Evolutionary conservation across 768 basidiomycete species (phyloP).

Genomic region (Epithele typhae): DNA sequence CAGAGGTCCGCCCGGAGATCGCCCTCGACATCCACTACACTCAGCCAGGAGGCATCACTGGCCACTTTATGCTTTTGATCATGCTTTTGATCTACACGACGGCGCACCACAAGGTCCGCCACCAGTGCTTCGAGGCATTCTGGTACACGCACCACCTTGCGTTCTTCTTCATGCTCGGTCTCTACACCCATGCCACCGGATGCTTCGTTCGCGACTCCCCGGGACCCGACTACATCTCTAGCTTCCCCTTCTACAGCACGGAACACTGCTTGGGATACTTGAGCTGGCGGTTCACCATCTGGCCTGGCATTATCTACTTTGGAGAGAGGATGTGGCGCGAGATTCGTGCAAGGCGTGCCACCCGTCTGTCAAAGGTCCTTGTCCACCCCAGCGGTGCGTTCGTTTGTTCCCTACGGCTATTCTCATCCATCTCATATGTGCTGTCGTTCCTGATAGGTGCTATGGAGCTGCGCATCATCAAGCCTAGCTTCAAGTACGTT

Average conservation of each 20-base stretch:
- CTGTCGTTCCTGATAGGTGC: constrained; percentile 58
- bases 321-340: constrained; percentile 83
- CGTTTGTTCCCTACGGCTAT: background rate
- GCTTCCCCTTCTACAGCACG: constrained; percentile 86
- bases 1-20: constrained; percentile 75
- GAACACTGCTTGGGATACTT: constrained; percentile 88
- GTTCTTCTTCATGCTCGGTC: constrained; percentile 89
- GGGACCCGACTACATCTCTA: constrained; percentile 59
- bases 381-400: constrained; percentile 80
- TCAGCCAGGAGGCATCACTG: constrained; percentile 88
- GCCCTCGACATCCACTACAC: constrained; percentile 87
- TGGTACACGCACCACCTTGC: constrained; percentile 97
- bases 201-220: constrained; percentile 92
- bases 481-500: constrained; percentile 89
- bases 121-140: constrained; percentile 91
- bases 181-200: constrained; percentile 88
- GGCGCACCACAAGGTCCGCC: constrained; percentile 82
- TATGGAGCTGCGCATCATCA: constrained; percentile 91
- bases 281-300: constrained; percentile 89
- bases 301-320: constrained; percentile 89
- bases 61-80: constrained; percentile 92
- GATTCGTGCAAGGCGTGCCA: constrained; percentile 72
- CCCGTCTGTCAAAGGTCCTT: constrained; percentile 79
- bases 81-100: constrained; percentile 93
- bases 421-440: too few relatives aligned